Evolutionary conservation across 495 filamentous ascomycete species (phyloP).

Genomic region (Saxispiralis lemnorum): DNA sequence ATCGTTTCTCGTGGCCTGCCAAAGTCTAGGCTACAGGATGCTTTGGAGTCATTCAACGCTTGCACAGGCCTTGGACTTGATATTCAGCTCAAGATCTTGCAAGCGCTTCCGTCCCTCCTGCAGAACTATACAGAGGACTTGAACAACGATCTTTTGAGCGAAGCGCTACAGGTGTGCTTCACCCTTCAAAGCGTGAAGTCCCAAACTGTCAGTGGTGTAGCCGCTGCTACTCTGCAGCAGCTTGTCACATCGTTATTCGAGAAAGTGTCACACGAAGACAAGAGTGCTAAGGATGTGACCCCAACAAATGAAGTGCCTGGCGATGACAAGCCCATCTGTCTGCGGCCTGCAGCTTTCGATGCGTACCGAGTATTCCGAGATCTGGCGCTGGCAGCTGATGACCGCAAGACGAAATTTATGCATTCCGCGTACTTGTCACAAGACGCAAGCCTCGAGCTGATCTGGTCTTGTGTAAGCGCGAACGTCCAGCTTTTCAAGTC

Average conservation of each 20-base stretch:
- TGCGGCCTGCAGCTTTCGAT: conserved; percentile 67
- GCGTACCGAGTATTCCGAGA: conserved; percentile 76
- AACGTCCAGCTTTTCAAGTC: conserved; percentile 60
- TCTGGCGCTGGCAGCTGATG: conserved; percentile 73
- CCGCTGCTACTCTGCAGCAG: conserved; percentile 86
- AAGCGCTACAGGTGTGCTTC: conserved; percentile 74
- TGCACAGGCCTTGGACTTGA: conserved; percentile 59
- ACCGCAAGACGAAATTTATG: conserved; percentile 62
- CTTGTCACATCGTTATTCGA: conserved; percentile 84
- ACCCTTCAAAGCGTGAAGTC: conserved; percentile 78
- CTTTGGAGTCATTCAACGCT: conserved; percentile 72
- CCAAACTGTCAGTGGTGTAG: conserved; percentile 80
- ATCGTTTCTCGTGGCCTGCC: conserved; percentile 65
- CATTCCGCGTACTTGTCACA: conserved; percentile 56
- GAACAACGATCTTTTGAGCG: conserved; percentile 61
- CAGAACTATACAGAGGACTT: conserved; percentile 79
- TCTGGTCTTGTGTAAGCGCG: conserved; percentile 74
- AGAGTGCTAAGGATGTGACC: conserved; percentile 33
- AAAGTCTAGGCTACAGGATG: conserved; percentile 54
- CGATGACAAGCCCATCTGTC: conserved; percentile 41
- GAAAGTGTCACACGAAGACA: conserved; percentile 66
- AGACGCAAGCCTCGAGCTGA: conserved; percentile 72
- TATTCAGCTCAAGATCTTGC: conserved; percentile 88
- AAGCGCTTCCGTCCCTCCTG: conserved; percentile 75
- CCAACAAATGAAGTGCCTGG: conserved; percentile 42